phyloP scores from a whole-genome alignment of 108 stramenopile genomes.

The Nitzschia sp. region DNA sequence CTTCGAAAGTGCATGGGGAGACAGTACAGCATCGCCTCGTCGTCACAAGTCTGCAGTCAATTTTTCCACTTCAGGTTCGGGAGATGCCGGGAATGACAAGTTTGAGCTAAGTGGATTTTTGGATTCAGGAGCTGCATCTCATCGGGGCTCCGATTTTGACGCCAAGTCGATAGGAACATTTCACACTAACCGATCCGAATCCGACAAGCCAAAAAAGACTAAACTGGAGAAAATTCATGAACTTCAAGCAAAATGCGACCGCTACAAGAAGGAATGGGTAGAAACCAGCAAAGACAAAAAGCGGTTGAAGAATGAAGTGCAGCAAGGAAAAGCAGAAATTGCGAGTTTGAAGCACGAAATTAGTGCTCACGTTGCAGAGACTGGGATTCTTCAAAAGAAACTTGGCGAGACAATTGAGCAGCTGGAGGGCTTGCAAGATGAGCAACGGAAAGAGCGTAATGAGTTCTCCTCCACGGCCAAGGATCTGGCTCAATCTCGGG shows the following conservation, averaged over 20 bases:
- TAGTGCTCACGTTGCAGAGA: conserved; percentile 22
- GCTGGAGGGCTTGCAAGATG: conserved; percentile 16
- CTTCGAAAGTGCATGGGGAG: too few species aligned
- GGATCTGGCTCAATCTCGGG: conserved; percentile 33
- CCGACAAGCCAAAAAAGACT: conserved; percentile 21
- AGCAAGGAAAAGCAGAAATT: conserved; percentile 18
- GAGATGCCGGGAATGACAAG: too few species aligned
- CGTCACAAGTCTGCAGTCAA: too few species aligned
- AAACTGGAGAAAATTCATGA: conserved; percentile 42
- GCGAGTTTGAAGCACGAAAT: conserved; percentile 25
- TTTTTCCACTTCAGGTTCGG: too few species aligned
- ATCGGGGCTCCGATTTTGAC: neutral
- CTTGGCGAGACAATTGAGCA: conserved; percentile 29
- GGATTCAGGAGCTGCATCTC: neutral
- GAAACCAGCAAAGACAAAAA: conserved; percentile 26
- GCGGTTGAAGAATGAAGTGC: conserved; percentile 17
- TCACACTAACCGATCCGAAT: neutral
- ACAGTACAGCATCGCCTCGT: too few species aligned
- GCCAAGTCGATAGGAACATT: neutral
- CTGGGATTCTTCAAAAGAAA: conserved; percentile 21
- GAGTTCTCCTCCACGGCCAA: conserved; percentile 29
- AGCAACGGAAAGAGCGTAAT: conserved; percentile 34
- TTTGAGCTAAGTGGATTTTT: neutral
- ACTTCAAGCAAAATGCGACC: conserved; percentile 37
- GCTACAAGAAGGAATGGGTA: conserved; percentile 35